Conservation (phyloP, 2,329 filamentous ascomycete genomes). For the Aspergillus nomiae region DNA sequence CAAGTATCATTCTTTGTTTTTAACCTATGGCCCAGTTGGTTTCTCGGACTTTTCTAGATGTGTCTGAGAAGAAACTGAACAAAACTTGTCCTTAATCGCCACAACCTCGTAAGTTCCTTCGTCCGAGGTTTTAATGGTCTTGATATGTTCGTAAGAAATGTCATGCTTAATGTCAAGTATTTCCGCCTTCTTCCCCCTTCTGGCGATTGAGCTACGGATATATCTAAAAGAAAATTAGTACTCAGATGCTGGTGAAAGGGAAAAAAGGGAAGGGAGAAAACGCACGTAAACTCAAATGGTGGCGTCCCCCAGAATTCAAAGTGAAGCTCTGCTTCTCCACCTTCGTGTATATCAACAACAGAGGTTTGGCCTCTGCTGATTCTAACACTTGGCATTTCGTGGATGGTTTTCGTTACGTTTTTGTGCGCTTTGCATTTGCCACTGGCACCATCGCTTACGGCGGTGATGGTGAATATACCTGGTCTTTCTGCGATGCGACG, state of each 20-base stretch:
- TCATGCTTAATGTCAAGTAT: constrained; percentile 92
- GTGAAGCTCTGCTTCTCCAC: constrained; percentile 86
- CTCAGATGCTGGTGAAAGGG: too few relatives aligned
- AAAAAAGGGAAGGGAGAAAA: constrained; percentile 13
- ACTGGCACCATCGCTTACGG: constrained; percentile 82
- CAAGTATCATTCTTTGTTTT: constrained; percentile 14
- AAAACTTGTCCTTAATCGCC: constrained; percentile 90
- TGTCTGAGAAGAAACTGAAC: constrained; percentile 78
- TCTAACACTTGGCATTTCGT: constrained; percentile 86
- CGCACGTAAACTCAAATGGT: constrained; percentile 89
- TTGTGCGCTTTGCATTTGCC: constrained; percentile 78
- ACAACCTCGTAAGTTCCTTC: constrained; percentile 98
- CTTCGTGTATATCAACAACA: constrained; percentile 93
- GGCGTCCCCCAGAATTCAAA: constrained; percentile 96
- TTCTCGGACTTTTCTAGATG: constrained; percentile 50
- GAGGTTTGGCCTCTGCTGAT: constrained; percentile 81
- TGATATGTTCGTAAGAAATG: constrained; percentile 75
- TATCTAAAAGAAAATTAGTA: constrained; percentile 54
- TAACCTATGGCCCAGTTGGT: constrained; percentile 31
- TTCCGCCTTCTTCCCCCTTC: constrained; percentile 72
- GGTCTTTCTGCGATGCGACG: constrained; percentile 89
- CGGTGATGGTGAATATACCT: constrained; percentile 84
- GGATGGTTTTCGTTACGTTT: constrained; percentile 78
- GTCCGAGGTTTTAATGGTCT: constrained; percentile 81
- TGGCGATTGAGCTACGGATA: constrained; percentile 83